phyloP scores from a whole-genome alignment of 108 stramenopile species.

The Stephanodiscus minutulus region DNA sequence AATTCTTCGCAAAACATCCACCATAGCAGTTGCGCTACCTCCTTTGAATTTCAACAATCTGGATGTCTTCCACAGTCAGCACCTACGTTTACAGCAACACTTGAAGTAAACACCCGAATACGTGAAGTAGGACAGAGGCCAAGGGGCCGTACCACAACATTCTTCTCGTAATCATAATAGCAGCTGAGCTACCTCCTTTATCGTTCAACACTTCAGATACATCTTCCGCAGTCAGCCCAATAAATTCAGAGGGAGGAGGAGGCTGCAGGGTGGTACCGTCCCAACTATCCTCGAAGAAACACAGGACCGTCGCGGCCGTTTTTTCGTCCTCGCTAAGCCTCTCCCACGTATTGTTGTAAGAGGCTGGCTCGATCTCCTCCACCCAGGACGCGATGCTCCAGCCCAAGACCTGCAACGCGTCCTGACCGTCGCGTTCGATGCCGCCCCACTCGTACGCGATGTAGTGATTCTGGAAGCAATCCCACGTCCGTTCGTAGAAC shows the following conservation, averaged over 20 bases:
- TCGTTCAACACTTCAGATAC: neutral
- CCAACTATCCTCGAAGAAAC: constrained; percentile 52
- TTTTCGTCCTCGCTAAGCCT: constrained; percentile 22
- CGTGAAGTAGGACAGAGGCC: too few species aligned
- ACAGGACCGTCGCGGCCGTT: constrained; percentile 23
- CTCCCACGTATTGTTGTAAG: constrained; percentile 32
- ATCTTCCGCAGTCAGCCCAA: neutral
- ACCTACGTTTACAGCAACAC: too few species aligned
- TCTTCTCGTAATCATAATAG: neutral
- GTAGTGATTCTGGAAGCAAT: constrained; percentile 64
- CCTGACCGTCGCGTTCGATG: constrained; percentile 28
- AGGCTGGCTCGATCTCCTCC: constrained; percentile 4
- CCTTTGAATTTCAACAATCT: too few species aligned
- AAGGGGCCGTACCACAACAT: neutral
- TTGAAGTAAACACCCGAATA: too few species aligned
- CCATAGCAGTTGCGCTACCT: too few species aligned
- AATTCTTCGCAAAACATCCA: too few species aligned
- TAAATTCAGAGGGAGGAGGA: neutral
- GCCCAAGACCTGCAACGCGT: constrained; percentile 35
- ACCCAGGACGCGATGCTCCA: constrained; percentile 38
- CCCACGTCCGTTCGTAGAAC: constrained; percentile 50
- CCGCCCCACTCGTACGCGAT: constrained; percentile 33
- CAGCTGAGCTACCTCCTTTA: neutral
- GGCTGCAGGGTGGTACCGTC: neutral
- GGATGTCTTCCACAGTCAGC: too few species aligned